Base-by-base conservation (phyloP, 192 early-diverging fungal genomes). In the Phlyctochytrium bullatum region DNA sequence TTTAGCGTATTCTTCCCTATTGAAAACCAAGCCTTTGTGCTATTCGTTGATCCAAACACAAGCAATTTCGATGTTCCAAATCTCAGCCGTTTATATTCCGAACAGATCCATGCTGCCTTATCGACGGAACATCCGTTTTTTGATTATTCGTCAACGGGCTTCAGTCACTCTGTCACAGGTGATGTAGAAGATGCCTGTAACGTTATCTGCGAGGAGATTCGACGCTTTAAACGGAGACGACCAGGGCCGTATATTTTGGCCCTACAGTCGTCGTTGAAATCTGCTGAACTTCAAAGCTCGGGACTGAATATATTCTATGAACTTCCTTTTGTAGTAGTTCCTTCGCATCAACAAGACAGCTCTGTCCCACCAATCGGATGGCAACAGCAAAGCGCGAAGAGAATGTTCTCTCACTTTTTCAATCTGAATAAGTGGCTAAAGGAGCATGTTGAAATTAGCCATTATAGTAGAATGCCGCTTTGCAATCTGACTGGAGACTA, bases 401-500 rank as follows among this genome's bases (percentile, higher is more conserved):
- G 86, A n/a, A 92, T 96, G 89, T 67, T 97, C 12, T 78, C 80
- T 17, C 88, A 89, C 59, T 89, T 92, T 59, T 79, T 96, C 47
- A 79, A 86, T 52, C 69, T 94, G 36, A 83, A 89, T 66, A 78
- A 78, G 52, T 95, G 89, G 80, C 66, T 97, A 47, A 76, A 82
- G 30, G 88, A 92, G 56, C 85, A 88, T 33, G 74, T 94, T 16
- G 79, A 83, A 1, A 79, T 93, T 53, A 74, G 94, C 30, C 79
- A 91, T 58, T 96, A 94, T 69, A 79, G 90, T 1, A 87, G 94
- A 69, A 79, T 95, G 0, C 97, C 97, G 1, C 64, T 99, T 17
- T 92, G 95, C 66, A 99, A 99, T 72, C 84, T 99, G 0, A 81
- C 89, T 47, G 66, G 79, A 51, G 94, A 98, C 64, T 88, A 90